Base-by-base conservation (phyloP, 208 protist genomes). In the Herpetomonas muscarum region DNA sequence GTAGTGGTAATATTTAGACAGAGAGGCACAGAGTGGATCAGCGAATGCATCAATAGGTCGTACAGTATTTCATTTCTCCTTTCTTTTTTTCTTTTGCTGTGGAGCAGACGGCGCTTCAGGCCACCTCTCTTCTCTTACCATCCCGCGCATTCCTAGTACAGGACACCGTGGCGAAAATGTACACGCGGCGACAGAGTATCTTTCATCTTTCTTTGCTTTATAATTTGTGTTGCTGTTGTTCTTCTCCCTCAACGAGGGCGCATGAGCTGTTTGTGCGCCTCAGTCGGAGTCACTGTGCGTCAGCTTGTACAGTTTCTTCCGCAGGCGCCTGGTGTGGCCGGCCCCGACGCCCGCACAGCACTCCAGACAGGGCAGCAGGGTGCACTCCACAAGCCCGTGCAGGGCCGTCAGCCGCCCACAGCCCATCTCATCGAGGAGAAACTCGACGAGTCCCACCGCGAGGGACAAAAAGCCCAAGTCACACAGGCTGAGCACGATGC, bases 251-350 rank as follows among this genome's bases (percentile, higher is more conserved):
- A 34, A 7, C 21, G 31, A 21, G 19, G 45, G 5, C 29, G 28
- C 22, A n/a, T n/a, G n/a, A n/a, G n/a, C n/a, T n/a, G 34, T 39
- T 39, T 13, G 9, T 39, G 12, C 22, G 2, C 28, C 21, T 47
- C 63, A 91, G 47, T 94, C 87, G 10, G 87, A 94, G 61, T 94
- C 87, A 47, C 87, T 94, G 67, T 91, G 76, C 4, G 69, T 87
- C 32, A 94, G 70, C 25, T 61, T 51, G 29, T 79, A 73, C 36
- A 89, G 44, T 30, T 68, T 73, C 50, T 74, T 79, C 24, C 49
- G 47, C 32, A 94, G 45, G 5, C 81, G 76, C 12, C 63, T 70
- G 58, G 74, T 88, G 56, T 94, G 81, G 25, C 70, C 76, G 0
- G 50, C 34, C n/a, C 81, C 72, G 3, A 94, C 67, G 45, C 71